Percentiles rank a stretch among this genome's conserved stretches.
Evolutionary conservation across 2,329 filamentous ascomycete species (phyloP).

Genomic region (Trichoderma atrobrunneum): DNA sequence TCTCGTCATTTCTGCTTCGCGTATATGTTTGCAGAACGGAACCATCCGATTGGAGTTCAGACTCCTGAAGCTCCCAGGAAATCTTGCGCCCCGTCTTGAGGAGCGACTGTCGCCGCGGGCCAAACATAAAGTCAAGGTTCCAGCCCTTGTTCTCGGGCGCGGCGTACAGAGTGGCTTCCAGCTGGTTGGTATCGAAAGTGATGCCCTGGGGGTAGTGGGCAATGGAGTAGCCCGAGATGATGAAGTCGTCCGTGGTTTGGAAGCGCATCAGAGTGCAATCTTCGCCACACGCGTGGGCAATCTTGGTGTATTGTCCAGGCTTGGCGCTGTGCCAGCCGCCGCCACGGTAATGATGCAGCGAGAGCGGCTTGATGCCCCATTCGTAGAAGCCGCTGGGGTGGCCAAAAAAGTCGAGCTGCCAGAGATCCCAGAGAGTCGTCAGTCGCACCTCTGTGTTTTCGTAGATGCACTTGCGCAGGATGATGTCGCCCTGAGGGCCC

Average conservation of each 20-base stretch:
- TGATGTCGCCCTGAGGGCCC: conserved; percentile 60
- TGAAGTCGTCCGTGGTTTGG: conserved; percentile 50
- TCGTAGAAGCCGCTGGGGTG: conserved; percentile 65
- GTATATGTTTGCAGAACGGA: conserved; percentile 54
- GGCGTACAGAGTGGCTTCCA: conserved; percentile 53
- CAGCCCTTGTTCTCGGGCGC: conserved; percentile 48
- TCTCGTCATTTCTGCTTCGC: conserved; percentile 49
- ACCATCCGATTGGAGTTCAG: conserved; percentile 45
- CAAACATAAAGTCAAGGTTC: conserved; percentile 52
- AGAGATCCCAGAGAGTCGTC: conserved; percentile 55
- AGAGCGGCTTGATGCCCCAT: conserved; percentile 57
- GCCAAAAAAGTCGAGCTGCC: conserved; percentile 59
- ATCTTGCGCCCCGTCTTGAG: conserved; percentile 50
- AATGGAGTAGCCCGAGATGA: conserved; percentile 60
- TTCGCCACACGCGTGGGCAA: conserved; percentile 58
- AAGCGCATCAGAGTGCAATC: conserved; percentile 60
- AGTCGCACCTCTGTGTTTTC: conserved; percentile 59
- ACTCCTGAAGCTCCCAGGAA: conserved; percentile 54
- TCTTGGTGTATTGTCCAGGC: conserved; percentile 55
- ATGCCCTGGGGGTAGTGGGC: conserved; percentile 54
- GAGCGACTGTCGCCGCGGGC: conserved; percentile 47
- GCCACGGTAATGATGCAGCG: conserved; percentile 63
- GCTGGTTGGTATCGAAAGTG: conserved; percentile 47
- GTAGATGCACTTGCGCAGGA: conserved; percentile 63
- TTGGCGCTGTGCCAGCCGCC: conserved; percentile 54